phyloP scores from a whole-genome alignment of 495 filamentous ascomycete genomes.

The Beverwykella pulmonaria region DNA sequence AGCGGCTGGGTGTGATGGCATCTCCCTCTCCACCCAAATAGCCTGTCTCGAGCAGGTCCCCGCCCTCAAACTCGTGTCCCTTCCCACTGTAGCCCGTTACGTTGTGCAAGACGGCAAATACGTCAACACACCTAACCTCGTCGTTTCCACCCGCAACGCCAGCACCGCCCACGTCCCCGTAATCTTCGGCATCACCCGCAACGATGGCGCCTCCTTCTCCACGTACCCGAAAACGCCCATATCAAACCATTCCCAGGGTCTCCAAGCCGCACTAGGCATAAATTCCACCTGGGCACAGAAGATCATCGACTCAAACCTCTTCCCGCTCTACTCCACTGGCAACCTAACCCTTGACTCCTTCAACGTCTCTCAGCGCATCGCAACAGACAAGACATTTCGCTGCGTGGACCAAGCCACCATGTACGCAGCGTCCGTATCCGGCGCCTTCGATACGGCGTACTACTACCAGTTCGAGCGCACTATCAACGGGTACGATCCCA shows the following conservation, averaged over 20 bases:
- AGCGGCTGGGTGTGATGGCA: slow-evolving; percentile 46
- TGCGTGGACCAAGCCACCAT: slow-evolving; percentile 54
- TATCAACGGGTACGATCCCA: slow-evolving; percentile 48
- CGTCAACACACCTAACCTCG: slow-evolving; percentile 48
- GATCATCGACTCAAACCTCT: slow-evolving; percentile 49
- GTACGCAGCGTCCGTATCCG: slow-evolving; percentile 45
- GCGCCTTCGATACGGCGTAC: slow-evolving; percentile 48
- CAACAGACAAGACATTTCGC: slow-evolving; percentile 51
- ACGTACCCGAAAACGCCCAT: slow-evolving; percentile 46
- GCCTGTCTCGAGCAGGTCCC: slow-evolving; percentile 47
- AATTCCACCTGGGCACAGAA: slow-evolving; percentile 42
- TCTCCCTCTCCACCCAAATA: slow-evolving; percentile 43
- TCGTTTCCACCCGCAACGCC: slow-evolving; percentile 42
- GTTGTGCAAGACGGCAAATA: slow-evolving; percentile 52
- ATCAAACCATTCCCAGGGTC: slow-evolving; percentile 41
- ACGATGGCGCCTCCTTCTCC: slow-evolving; percentile 51
- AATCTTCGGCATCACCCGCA: slow-evolving; percentile 48
- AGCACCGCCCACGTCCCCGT: slow-evolving; percentile 48
- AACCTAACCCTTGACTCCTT: slow-evolving; percentile 52
- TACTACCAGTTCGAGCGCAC: slow-evolving; percentile 53
- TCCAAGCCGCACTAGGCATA: slow-evolving; percentile 47
- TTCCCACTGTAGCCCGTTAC: slow-evolving; percentile 48
- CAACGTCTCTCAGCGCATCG: slow-evolving; percentile 50
- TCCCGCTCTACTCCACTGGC: slow-evolving; percentile 48
- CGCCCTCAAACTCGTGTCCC: slow-evolving; percentile 40